A percentile compares a stretch with the other conserved stretches of the same genome.
Conservation (phyloP, 352 stramenopile species). For the Phytophthora pseudosyringae region DNA sequence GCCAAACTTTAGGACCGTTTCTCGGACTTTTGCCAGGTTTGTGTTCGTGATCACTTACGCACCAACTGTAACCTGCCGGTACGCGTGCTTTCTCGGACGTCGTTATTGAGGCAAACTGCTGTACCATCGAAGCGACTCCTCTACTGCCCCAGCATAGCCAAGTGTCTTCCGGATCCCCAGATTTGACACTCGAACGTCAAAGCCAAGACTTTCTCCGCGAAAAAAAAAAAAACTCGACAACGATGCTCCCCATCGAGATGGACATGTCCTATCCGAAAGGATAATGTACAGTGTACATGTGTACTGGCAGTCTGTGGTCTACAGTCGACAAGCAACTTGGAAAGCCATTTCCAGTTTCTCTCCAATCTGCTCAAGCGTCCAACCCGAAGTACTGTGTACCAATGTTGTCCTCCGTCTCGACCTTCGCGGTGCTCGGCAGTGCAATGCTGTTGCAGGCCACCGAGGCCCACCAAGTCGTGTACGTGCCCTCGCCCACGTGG, state of each 20-base stretch:
- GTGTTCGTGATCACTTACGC: too few relatives aligned
- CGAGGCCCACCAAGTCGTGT: constrained; percentile 48
- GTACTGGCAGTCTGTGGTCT: too few relatives aligned
- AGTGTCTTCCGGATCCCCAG: constrained; percentile 12
- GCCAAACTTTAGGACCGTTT: too few relatives aligned
- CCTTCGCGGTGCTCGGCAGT: constrained; percentile 23
- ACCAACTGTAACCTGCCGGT: too few relatives aligned
- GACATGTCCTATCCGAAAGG: background rate
- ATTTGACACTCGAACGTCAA: background rate
- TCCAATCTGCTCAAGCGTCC: background rate
- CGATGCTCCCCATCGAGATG: background rate
- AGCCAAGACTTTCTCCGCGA: background rate
- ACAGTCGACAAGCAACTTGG: background rate
- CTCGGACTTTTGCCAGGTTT: too few relatives aligned
- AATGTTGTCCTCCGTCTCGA: constrained; percentile 23
- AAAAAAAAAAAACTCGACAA: background rate
- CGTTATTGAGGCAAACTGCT: too few relatives aligned
- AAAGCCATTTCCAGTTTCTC: constrained; percentile 13
- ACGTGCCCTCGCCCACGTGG: constrained; percentile 46
- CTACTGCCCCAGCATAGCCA: constrained; percentile 7
- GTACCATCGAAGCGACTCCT: background rate
- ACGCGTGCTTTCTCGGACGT: too few relatives aligned
- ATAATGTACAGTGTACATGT: too few relatives aligned
- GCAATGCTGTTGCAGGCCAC: constrained; percentile 16
- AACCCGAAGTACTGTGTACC: background rate